A percentile compares a stretch with the other conserved stretches of the same genome.
Evolutionary conservation across 441 rosid species (phyloP).

Genomic region (Populus hybrid): DNA sequence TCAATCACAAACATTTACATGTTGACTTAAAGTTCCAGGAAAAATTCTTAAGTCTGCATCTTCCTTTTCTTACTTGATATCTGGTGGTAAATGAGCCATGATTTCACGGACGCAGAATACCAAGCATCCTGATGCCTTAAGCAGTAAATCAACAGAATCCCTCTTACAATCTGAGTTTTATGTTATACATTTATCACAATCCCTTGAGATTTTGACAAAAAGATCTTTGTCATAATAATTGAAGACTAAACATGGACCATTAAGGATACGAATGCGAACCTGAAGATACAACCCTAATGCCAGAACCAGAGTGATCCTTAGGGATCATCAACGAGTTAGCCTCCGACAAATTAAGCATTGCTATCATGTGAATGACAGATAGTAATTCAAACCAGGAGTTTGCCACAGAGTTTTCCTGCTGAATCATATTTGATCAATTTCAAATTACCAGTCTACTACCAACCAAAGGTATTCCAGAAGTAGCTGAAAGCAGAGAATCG

Average conservation of each 20-base stretch:
- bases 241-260: conserved; percentile 5
- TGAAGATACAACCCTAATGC: conserved; percentile 60
- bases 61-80: conserved; percentile 49
- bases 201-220: background rate
- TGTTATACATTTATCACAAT: background rate
- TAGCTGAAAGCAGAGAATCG: background rate
- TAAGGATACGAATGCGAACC: conserved; percentile 35
- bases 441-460: background rate
- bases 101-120: conserved; percentile 65
- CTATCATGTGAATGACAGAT: conserved; percentile 74
- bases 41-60: background rate
- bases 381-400: conserved; percentile 75
- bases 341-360: conserved; percentile 63
- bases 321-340: conserved; percentile 78
- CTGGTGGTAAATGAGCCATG: conserved; percentile 45
- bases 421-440: conserved; percentile 11
- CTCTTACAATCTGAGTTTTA: conserved; percentile 57
- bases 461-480: background rate
- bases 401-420: conserved; percentile 57
- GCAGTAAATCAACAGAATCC: conserved; percentile 76
- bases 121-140: conserved; percentile 86
- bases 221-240: conserved; percentile 1
- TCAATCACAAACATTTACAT: background rate
- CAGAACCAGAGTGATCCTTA: conserved; percentile 56
- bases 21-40: background rate